Base-by-base conservation (phyloP, 441 rosid species). In the Jatropha multifida region DNA sequence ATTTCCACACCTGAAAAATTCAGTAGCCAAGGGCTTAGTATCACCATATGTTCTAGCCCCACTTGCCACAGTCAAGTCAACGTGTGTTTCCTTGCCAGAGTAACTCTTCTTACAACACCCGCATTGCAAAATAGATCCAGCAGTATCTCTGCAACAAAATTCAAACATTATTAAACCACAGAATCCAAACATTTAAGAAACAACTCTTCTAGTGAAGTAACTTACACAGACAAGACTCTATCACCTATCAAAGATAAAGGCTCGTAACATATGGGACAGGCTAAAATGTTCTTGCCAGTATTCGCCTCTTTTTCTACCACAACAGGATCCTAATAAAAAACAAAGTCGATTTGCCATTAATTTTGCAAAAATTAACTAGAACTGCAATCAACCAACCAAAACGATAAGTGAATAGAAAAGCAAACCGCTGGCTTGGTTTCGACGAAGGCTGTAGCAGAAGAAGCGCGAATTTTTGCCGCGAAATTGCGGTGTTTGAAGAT, bases 211-310 rank as follows among this genome's bases (percentile, higher is more conserved):
- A 56, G 27, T 14, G 41, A 41, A 17, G 3, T 14, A 37, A 82
- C 96, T 84, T 78, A 90, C 96, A 87, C 52, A 61, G 82, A 84
- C 71, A 81, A 70, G 65, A 75, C 61, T 1, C 83, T 65, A 62
- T 78, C 86, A 7, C 74, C 79, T 23, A 68, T 81, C 74, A 69
- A 58, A 10, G 76, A 80, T 12, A 93, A 77, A 6, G 86, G 84
- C 74, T 72, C 40, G 72, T 85, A 91, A 79, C 97, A 93, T 15
- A 93, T 81, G 15, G 97, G 97, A 76, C 94, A 93, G 72, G 93
- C 97, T 64, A 93, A 77, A 64, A 84, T 69, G 76, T 76, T 80
- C 58, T 74, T 77, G 72, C 61, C 75, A 9, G 41, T n/a, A 54
- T 64, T 65, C 44, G 73, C 83, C 49, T 85, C 82, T 69, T 79